Evolutionary conservation across 371 early-diverging fungal genomes (phyloP).

Genomic region (Mucor indicus): DNA sequence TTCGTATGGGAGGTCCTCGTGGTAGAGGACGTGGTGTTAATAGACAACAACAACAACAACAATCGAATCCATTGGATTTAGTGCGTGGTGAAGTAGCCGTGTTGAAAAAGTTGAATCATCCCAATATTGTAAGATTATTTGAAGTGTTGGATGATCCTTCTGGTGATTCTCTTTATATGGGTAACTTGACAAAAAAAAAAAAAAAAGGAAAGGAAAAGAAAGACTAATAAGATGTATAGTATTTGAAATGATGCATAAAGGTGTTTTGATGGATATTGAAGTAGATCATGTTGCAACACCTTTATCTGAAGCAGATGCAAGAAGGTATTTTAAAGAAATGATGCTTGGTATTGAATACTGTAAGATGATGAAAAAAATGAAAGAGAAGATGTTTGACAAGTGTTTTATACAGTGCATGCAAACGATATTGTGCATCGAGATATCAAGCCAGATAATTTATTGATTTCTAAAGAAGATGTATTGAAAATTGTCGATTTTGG

Average conservation of each 20-base stretch:
- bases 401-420: constrained; percentile 33
- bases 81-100: constrained; percentile 92
- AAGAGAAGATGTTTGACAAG: too few relatives aligned
- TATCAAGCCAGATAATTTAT: constrained; percentile 98
- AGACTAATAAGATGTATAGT: constrained; percentile 55
- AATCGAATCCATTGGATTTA: constrained; percentile 66
- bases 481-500: constrained; percentile 99
- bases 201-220: not conserved
- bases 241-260: constrained; percentile 82
- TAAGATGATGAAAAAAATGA: too few relatives aligned
- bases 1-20: constrained; percentile 35
- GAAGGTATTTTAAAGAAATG: constrained; percentile 79
- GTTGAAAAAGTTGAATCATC: constrained; percentile 89
- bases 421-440: constrained; percentile 55
- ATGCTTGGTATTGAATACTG: constrained; percentile 94
- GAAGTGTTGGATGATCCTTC: constrained; percentile 92
- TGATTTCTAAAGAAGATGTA: constrained; percentile 77
- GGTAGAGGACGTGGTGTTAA: constrained; percentile 42
- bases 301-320: constrained; percentile 51
- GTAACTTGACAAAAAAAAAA: constrained; percentile 28
- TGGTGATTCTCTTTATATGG: constrained; percentile 79
- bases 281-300: constrained; percentile 51
- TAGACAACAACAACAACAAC: constrained; percentile 5
- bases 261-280: constrained; percentile 69
- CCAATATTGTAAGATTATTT: constrained; percentile 81